Evolutionary conservation across 345 rosid species (phyloP), one percentile per base, ranked within the genome.

Genomic region (Iberis pinnata): DNA sequence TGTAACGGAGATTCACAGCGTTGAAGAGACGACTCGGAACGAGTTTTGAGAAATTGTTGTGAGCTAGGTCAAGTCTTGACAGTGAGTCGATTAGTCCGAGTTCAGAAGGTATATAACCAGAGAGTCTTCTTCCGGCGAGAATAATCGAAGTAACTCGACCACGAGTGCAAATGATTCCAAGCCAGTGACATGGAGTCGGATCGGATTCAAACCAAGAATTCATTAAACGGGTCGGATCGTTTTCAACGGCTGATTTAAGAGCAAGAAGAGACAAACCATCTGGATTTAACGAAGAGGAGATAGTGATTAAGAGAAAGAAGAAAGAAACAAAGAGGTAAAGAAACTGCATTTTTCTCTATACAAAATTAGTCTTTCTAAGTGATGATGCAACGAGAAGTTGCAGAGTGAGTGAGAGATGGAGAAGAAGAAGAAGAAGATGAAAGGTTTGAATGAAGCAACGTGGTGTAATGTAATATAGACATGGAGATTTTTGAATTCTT

Each of bases 181-280:
- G 46, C 98, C 98, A 92, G 67, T 68, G 88, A 53, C 98, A 92
- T 0, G 98, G 98, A 8, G 73, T 79, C 2, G 65, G 31, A 68
- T 92, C 98, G 5, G 80, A 75, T 24, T 84, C 93, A 2, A 76
- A 70, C 98, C 98, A 92, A 0, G 87, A 73, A 12, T 46, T 46
- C 35, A 87, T 73, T 4, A 68, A 47, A 12, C 70, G 68, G 52
- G 86, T 69, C 16, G 96, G 96, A 71, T 92, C 98, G 5, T 71
- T 15, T 0, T 62, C 41, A 40, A 84, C 62, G 33, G 96, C 96
- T 10, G 82, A 79, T 68, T 85, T 92, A 43, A 92, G 86, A 53
- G 98, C 93, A 1, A 92, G 79, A 8, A 92, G 92, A 12, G 96
- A 80, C 9, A 92, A 76, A 8, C 98, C 98, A 57, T 92, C 98